These are phyloP conservation scores for Diaporthe sp. DNA, from an alignment of 2,329 filamentous ascomycete genomes.

Conservation along the genomic window DNA sequence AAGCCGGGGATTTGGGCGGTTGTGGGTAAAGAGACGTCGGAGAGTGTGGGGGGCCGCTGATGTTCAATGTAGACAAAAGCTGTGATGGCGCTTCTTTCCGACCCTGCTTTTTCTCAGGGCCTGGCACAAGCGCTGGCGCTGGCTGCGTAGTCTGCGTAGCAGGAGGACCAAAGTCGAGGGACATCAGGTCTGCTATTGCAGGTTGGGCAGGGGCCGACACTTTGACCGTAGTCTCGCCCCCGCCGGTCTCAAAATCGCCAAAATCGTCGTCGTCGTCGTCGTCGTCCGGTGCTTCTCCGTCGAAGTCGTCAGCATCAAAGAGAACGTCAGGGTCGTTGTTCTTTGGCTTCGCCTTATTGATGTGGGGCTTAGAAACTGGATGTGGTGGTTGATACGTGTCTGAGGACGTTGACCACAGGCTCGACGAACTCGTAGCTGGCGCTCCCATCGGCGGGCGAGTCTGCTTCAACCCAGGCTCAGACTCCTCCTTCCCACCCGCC, in stretches of 20 bases:
- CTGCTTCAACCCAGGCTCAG: slow-evolving; percentile 41
- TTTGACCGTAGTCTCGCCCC: slow-evolving; percentile 40
- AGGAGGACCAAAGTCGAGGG: slow-evolving; percentile 36
- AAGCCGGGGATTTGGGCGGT: slow-evolving; percentile 61
- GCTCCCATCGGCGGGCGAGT: slow-evolving; percentile 41
- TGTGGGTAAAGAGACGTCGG: slow-evolving; percentile 55
- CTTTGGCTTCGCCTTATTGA: slow-evolving; percentile 39
- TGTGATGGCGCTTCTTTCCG: slow-evolving; percentile 48
- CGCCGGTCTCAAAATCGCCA: slow-evolving; percentile 70
- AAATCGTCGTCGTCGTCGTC: slow-evolving; percentile 69
- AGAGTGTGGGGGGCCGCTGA: slow-evolving; percentile 42
- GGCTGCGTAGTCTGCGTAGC: slow-evolving; percentile 20
- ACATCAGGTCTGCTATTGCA: slow-evolving; percentile 52
- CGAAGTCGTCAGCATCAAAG: slow-evolving; percentile 74
- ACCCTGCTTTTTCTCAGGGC: slow-evolving; percentile 46
- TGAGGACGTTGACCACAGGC: slow-evolving; percentile 1
- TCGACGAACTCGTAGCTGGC: slow-evolving; percentile 19
- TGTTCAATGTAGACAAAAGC: slow-evolving; percentile 46
- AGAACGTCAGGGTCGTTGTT: slow-evolving; percentile 66
- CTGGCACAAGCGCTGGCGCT: slow-evolving; percentile 44
- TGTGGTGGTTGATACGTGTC: slow-evolving; percentile 14
- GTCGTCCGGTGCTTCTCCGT: slow-evolving; percentile 44
- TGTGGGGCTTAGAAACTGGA: slow-evolving; percentile 34
- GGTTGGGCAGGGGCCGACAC: slow-evolving; percentile 42
- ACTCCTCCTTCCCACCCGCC: slow-evolving; percentile 42